These are phyloP conservation scores for Inga laurina DNA, from an alignment of 306 rosid species.

Conservation along the genomic window DNA sequence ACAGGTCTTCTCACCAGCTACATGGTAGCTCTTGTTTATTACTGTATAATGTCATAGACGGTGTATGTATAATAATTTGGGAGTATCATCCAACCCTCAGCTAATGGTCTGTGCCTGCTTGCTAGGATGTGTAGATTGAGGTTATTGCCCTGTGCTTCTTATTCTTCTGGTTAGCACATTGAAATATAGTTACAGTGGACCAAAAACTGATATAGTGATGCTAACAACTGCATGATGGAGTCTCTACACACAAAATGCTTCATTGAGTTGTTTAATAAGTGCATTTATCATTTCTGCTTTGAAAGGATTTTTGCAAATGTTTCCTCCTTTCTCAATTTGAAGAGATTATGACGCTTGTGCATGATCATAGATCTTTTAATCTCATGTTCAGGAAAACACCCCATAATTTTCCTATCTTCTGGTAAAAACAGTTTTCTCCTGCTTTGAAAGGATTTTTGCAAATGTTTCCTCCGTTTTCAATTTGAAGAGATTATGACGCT, in stretches of 20 bases:
- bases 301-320: not conserved
- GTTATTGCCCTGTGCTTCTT: not conserved
- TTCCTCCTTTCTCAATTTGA: not conserved
- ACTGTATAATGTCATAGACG: not conserved
- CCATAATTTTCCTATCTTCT: not conserved
- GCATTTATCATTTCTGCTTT: not conserved
- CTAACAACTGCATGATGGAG: not conserved
- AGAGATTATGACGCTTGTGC: not conserved
- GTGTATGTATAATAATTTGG: not conserved
- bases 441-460: not conserved
- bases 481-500: not conserved
- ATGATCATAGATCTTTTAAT: not conserved
- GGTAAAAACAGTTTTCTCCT: not conserved
- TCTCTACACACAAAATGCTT: not conserved
- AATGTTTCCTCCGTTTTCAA: not conserved
- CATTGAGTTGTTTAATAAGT: not conserved
- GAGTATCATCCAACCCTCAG: not conserved
- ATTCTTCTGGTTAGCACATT: not conserved
- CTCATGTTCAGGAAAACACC: not conserved
- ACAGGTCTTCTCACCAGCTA: not conserved
- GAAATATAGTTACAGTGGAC: not conserved
- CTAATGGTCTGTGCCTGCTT: not conserved
- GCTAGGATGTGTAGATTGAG: not conserved
- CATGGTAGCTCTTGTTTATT: not conserved
- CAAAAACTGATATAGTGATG: not conserved